Conservation (phyloP, 352 stramenopile species). For the Globisporangium acanthophoron region DNA sequence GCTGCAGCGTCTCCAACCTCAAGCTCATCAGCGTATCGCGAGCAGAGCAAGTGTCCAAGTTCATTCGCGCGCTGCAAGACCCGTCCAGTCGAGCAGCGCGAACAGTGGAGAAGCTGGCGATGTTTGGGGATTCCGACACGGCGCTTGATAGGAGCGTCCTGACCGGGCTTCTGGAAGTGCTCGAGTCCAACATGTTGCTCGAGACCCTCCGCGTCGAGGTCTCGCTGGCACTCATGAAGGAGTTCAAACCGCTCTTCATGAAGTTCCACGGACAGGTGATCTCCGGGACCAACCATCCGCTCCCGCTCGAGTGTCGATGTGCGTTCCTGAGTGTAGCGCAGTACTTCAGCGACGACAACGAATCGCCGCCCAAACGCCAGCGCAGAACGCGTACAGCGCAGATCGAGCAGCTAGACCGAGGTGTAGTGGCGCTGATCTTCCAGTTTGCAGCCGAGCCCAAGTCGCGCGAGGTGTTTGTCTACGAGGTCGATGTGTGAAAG, state of each 20-base stretch:
- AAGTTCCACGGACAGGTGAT: constrained; percentile 1
- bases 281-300: background rate
- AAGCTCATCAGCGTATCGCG: background rate
- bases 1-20: background rate
- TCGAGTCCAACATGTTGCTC: background rate
- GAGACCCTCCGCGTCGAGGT: background rate
- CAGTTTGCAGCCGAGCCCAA: background rate
- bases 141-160: background rate
- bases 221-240: background rate
- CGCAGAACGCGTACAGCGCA: background rate
- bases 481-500: background rate
- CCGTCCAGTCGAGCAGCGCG: background rate
- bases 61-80: background rate
- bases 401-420: background rate
- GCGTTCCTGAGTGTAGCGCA: background rate
- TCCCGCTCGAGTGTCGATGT: background rate
- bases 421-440: background rate
- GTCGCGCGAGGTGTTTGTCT: background rate
- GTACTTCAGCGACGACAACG: background rate
- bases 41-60: background rate
- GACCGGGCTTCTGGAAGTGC: background rate
- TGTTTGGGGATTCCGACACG: background rate
- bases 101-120: background rate
- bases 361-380: background rate
- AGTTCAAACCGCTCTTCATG: constrained; percentile 3